Evolutionary conservation across 2,329 filamentous ascomycete species (phyloP), one percentile per base, ranked within the genome.

Genomic region (Alternaria triticimaculans): DNA sequence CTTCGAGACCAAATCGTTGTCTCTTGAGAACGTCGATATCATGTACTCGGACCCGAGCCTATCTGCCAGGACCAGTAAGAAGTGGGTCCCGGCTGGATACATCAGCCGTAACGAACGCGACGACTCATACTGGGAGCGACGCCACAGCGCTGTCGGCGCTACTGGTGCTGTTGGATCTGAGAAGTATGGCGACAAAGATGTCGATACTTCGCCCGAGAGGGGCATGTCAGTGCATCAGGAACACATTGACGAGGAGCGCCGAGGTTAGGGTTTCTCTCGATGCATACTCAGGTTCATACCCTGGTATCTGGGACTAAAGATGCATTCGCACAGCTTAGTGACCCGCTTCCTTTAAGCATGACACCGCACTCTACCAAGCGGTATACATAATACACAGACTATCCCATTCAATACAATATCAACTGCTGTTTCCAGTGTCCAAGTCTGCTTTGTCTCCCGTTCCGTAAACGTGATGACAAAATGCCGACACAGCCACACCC

Each of bases 1-100:
- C 9, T 78, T 73, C 65, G 76, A 79, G 61, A 76, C 75, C 23
- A 77, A 76, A 58, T 67, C 74, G 5, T 55, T 77, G 30, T 74
- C 72, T n/a, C 72, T 79, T n/a, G 77, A 79, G 66, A 76, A 74
- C 26, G 72, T 78, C 28, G 76, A 79, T 57, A 66, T 72, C 51
- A 78, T 79, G 76, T 79, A 80, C 72, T 75, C 72, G 12, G 70
- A 74, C 25, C 60, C 69, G 3, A 66, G 30, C 15, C 55, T 77
- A 50, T 76, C 74, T 58, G 65, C 78, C 2, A 67, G 67, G 55
- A 68, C 65, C 20, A 80, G 78, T 60, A 75, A 70, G 59, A 75
- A 72, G 62, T 80, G 78, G 77, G 62, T 77, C 5, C 77, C 77
- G 21, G 65, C 63, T 20, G 76, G 77, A 18, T 78, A 78, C 45